Conservation (phyloP, 148 eudicot genomes). For the Chenopodium suecicum region DNA sequence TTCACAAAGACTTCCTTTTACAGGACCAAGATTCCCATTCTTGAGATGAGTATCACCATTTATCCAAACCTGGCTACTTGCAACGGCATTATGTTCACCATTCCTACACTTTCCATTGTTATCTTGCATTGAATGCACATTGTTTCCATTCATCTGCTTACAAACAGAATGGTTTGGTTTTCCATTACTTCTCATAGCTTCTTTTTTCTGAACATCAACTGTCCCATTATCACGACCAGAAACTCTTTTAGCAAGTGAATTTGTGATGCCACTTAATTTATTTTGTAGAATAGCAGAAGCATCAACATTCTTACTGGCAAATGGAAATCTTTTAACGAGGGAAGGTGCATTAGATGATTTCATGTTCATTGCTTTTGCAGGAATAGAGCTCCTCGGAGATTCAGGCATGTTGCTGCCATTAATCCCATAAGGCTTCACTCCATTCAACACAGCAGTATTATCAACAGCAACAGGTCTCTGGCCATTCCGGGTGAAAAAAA, state of each 20-base stretch:
- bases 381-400: conserved; percentile 25
- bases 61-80: conserved; percentile 27
- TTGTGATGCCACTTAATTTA: conserved; percentile 39
- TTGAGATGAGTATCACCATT: conserved; percentile 53
- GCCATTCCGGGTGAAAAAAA: conserved; percentile 82
- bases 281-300: conserved; percentile 37
- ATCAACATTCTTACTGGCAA: conserved; percentile 38
- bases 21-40: conserved; percentile 24
- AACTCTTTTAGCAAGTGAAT: conserved; percentile 34
- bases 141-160: conserved; percentile 40
- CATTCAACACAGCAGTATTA: conserved; percentile 45
- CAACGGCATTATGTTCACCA: conserved; percentile 29
- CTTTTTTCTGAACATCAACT: conserved; percentile 40
- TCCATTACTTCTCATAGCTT: conserved; percentile 43
- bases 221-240: conserved; percentile 36
- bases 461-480: conserved; percentile 51
- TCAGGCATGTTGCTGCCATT: conserved; percentile 43
- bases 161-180: conserved; percentile 24
- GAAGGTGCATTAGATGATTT: conserved; percentile 32
- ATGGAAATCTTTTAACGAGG: conserved; percentile 31
- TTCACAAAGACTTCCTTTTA: conserved; percentile 32
- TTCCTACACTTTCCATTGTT: conserved; percentile 34
- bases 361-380: conserved; percentile 27
- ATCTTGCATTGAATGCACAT: conserved; percentile 19
- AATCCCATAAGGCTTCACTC: conserved; percentile 44